These are phyloP conservation scores for Microstegium vimineum DNA, from an alignment of 176 grass and related monocot genomes.

Conservation along the genomic window DNA sequence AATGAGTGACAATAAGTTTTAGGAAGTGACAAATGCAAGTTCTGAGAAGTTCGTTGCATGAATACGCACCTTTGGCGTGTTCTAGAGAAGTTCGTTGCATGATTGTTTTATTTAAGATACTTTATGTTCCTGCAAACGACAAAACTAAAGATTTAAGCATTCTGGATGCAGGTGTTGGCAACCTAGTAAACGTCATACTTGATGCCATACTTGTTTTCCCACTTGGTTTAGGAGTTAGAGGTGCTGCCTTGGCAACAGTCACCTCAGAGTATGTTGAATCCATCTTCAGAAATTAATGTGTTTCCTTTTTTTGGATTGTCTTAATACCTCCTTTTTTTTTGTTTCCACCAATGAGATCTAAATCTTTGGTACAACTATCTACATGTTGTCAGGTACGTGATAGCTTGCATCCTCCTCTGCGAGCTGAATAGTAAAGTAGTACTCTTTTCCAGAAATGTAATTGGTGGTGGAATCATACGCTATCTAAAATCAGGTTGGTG, in stretches of 20 bases:
- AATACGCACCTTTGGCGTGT: too few relatives aligned
- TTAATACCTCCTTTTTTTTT: not conserved
- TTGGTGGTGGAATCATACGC: slow-evolving; percentile 42
- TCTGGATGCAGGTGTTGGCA: slow-evolving; percentile 54
- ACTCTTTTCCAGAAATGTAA: slow-evolving; percentile 50
- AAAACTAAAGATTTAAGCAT: not conserved
- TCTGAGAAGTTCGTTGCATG: too few relatives aligned
- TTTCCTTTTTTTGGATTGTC: slow-evolving; percentile 10
- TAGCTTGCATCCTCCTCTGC: slow-evolving; percentile 67
- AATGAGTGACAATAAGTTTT: too few relatives aligned
- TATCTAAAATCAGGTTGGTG: slow-evolving; percentile 85
- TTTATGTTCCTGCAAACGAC: not conserved
- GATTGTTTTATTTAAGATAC: not conserved
- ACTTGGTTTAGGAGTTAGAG: slow-evolving; percentile 74
- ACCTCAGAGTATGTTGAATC: slow-evolving; percentile 74
- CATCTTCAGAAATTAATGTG: slow-evolving; percentile 16
- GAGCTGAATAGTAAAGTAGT: slow-evolving; percentile 71
- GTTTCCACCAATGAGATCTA: not conserved
- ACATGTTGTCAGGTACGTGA: slow-evolving; percentile 64
- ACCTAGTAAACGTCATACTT: slow-evolving; percentile 67
- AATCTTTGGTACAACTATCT: not conserved
- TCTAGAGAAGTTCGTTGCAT: too few relatives aligned
- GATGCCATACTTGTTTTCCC: slow-evolving; percentile 73
- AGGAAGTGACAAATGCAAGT: too few relatives aligned
- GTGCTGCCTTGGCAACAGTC: slow-evolving; percentile 81